Conservation (phyloP, 495 filamentous ascomycete species). For the Penicillium silybi region DNA sequence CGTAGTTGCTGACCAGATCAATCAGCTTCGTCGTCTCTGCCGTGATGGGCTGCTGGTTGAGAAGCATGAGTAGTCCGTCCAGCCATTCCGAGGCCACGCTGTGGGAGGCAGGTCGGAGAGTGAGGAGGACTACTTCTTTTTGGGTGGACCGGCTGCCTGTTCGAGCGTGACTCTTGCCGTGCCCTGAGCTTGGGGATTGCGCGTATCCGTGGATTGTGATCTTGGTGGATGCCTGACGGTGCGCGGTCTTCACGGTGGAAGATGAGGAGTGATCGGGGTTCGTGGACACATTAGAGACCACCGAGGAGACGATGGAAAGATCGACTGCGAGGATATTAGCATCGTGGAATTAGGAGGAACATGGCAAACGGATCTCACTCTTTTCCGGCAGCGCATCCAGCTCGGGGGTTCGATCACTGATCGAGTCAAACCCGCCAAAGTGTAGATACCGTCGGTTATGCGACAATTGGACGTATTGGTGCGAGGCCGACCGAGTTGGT, state of each 20-base stretch:
- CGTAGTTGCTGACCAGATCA: conserved; percentile 79
- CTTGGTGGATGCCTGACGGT: conserved; percentile 64
- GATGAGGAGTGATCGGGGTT: conserved; percentile 46
- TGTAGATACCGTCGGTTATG: conserved; percentile 90
- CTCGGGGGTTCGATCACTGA: conserved; percentile 60
- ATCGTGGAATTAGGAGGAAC: conserved; percentile 2
- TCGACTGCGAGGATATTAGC: conserved; percentile 55
- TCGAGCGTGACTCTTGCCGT: conserved; percentile 27
- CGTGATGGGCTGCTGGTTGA: conserved; percentile 96
- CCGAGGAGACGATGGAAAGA: conserved; percentile 81
- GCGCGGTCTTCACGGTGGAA: conserved; percentile 51
- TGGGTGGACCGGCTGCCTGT: conserved; percentile 36
- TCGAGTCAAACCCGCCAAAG: conserved; percentile 78
- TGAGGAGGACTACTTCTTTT: conserved; percentile 65
- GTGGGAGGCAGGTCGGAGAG: conserved; percentile 76
- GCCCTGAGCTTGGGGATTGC: conserved; percentile 15
- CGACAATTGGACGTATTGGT: conserved; percentile 83
- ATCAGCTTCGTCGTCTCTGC: conserved; percentile 88
- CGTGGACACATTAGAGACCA: conserved; percentile 86
- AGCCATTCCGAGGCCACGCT: conserved; percentile 92
- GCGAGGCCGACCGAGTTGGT: conserved; percentile 42
- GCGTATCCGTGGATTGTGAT: conserved; percentile 84
- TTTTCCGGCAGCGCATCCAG: conserved; percentile 75
- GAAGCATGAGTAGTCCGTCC: conserved; percentile 90
- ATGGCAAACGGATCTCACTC: conserved; percentile 39